Conservation (phyloP, 140 eudicot genomes). For the Anethum foeniculum region DNA sequence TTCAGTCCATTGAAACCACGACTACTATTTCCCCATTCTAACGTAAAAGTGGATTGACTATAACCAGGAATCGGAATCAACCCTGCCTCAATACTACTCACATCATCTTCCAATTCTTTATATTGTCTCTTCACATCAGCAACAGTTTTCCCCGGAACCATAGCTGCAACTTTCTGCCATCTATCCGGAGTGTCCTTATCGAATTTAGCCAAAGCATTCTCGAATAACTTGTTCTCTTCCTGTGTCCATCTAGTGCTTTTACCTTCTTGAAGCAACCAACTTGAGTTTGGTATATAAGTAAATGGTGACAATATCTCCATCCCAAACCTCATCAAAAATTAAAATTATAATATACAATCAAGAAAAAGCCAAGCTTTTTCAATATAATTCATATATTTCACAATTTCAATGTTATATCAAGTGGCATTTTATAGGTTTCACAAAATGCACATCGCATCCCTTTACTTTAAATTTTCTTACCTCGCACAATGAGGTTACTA, state of each 20-base stretch:
- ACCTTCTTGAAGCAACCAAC: slow-evolving; percentile 36
- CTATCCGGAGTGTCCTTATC: slow-evolving; percentile 45
- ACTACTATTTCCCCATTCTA: slow-evolving; percentile 58
- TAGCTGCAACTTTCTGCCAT: slow-evolving; percentile 41
- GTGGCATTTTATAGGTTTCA: slow-evolving; percentile 43
- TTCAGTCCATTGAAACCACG: slow-evolving; percentile 40
- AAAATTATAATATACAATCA: background rate
- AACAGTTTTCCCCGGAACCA: slow-evolving; percentile 47
- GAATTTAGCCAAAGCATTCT: slow-evolving; percentile 39
- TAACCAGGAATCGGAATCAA: slow-evolving; percentile 32
- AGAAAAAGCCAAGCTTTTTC: slow-evolving; percentile 14
- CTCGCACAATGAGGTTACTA: no score
- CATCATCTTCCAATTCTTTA: slow-evolving; percentile 38
- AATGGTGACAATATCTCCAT: slow-evolving; percentile 49
- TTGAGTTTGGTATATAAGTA: slow-evolving; percentile 38
- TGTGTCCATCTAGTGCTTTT: slow-evolving; percentile 34
- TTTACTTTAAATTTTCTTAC: no score
- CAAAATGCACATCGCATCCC: no score
- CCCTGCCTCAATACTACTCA: slow-evolving; percentile 48
- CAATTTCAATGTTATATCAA: slow-evolving; percentile 49
- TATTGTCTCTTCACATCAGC: slow-evolving; percentile 40
- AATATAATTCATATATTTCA: slow-evolving; percentile 12
- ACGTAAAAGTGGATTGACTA: slow-evolving; percentile 44
- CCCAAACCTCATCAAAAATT: slow-evolving; percentile 43
- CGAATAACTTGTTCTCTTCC: slow-evolving; percentile 45